Evolutionary conservation across 1,139 yeast species (phyloP).

Genomic region (Hansenula lynferdii): DNA sequence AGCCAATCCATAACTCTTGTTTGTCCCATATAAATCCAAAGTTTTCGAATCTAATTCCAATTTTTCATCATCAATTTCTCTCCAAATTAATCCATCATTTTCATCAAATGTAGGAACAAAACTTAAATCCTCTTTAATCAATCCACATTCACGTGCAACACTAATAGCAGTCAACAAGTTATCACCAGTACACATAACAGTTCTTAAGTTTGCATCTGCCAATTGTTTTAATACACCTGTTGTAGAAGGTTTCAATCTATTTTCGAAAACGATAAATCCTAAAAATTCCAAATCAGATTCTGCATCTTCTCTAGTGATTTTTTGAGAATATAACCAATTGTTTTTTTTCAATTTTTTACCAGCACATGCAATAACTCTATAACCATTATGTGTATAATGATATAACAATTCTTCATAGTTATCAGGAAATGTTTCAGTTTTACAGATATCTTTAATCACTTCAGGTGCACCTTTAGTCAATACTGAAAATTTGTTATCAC

Average conservation of each 20-base stretch:
- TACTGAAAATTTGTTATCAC: slow-evolving; percentile 36
- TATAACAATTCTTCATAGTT: slow-evolving; percentile 72
- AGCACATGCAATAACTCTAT: slow-evolving; percentile 94
- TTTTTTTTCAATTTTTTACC: slow-evolving; percentile 46
- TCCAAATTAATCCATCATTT: slow-evolving; percentile 43
- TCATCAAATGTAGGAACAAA: slow-evolving; percentile 62
- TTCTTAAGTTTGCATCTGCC: slow-evolving; percentile 63
- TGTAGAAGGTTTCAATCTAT: slow-evolving; percentile 73
- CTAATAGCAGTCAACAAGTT: slow-evolving; percentile 91
- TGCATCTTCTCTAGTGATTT: slow-evolving; percentile 52
- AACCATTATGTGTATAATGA: slow-evolving; percentile 88
- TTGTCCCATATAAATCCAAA: slow-evolving; percentile 28
- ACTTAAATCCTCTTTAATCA: slow-evolving; percentile 47
- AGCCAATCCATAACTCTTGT: slow-evolving; percentile 59
- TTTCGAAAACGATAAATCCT: slow-evolving; percentile 92
- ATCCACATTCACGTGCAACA: slow-evolving; percentile 81
- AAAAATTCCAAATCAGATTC: slow-evolving; percentile 68
- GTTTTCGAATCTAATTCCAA: slow-evolving; percentile 56
- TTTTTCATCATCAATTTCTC: slow-evolving; percentile 54
- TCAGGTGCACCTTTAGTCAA: slow-evolving; percentile 98
- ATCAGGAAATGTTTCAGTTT: slow-evolving; percentile 61
- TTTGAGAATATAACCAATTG: slow-evolving; percentile 37
- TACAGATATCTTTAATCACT: slow-evolving; percentile 79
- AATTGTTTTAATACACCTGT: slow-evolving; percentile 55
- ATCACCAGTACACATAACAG: slow-evolving; percentile 98